Percentiles rank a stretch among this genome's conserved stretches.
phyloP scores from a whole-genome alignment of 1,284 basidiomycete species.

The Melanopsichium pennsylvanicum region DNA sequence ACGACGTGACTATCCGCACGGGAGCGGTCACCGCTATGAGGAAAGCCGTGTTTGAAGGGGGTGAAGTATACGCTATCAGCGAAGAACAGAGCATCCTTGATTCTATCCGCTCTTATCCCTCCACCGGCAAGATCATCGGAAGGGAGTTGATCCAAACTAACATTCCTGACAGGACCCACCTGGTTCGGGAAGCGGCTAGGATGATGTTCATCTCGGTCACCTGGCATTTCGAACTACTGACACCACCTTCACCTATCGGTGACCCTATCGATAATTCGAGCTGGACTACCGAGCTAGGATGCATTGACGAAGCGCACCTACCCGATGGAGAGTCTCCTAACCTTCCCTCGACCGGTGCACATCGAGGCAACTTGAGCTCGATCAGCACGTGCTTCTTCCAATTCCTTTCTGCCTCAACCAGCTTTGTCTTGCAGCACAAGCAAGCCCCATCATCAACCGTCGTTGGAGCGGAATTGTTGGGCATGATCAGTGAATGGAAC shows the following conservation, averaged over 20 bases:
- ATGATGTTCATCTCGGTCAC: slow-evolving; percentile 43
- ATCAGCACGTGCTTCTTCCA: slow-evolving; percentile 37
- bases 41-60: slow-evolving; percentile 39
- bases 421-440: slow-evolving; percentile 14
- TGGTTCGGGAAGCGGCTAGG: slow-evolving; percentile 56
- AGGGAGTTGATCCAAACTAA: slow-evolving; percentile 32
- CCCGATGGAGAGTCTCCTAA: slow-evolving; percentile 27
- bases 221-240: slow-evolving; percentile 30
- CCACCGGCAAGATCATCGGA: slow-evolving; percentile 13
- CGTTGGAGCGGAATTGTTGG: slow-evolving; percentile 2
- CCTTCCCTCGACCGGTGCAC: slow-evolving; percentile 14
- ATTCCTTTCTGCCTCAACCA: slow-evolving; percentile 22
- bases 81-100: slow-evolving; percentile 31
- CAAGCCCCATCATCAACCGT: neutral
- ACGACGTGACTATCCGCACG: slow-evolving; percentile 37
- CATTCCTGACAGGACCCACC: slow-evolving; percentile 52
- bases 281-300: slow-evolving; percentile 17
- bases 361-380: slow-evolving; percentile 15
- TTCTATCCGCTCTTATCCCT: slow-evolving; percentile 6
- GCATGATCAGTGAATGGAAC: slow-evolving; percentile 23
- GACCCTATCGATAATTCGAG: slow-evolving; percentile 16
- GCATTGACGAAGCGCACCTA: slow-evolving; percentile 37
- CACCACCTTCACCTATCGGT: slow-evolving; percentile 17
- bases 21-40: slow-evolving; percentile 42
- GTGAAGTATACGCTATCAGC: slow-evolving; percentile 35